Evolutionary conservation across 2,329 filamentous ascomycete species (phyloP).

Genomic region (Mariannaea elegans): DNA sequence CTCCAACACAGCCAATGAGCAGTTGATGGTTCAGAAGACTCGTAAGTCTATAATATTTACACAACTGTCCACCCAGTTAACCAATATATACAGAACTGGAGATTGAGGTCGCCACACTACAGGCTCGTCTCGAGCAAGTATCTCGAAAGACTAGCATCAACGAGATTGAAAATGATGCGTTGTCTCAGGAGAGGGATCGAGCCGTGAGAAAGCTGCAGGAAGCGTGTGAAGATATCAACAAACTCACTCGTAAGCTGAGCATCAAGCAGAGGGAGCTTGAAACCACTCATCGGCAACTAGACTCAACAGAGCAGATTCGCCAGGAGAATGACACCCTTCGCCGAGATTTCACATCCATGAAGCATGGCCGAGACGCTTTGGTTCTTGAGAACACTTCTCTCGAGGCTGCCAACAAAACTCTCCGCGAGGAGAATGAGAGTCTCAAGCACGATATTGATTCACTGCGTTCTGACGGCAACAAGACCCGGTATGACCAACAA

Average conservation of each 20-base stretch:
- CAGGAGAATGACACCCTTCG: slow-evolving; percentile 51
- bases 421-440: slow-evolving; percentile 47
- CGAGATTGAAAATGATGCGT: slow-evolving; percentile 69
- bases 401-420: slow-evolving; percentile 50
- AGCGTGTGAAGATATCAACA: slow-evolving; percentile 66
- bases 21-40: slow-evolving; percentile 61
- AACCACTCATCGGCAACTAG: slow-evolving; percentile 52
- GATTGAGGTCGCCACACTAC: slow-evolving; percentile 66
- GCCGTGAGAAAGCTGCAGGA: slow-evolving; percentile 69
- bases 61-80: background rate
- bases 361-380: slow-evolving; percentile 48
- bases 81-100: slow-evolving; percentile 58
- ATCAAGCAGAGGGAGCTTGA: slow-evolving; percentile 53
- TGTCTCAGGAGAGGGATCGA: slow-evolving; percentile 71
- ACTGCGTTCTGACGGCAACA: slow-evolving; percentile 53
- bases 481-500: slow-evolving; percentile 53
- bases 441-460: slow-evolving; percentile 52
- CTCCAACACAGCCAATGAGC: slow-evolving; percentile 55
- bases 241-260: slow-evolving; percentile 54
- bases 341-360: slow-evolving; percentile 52
- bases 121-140: slow-evolving; percentile 68
- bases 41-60: slow-evolving; percentile 53
- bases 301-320: slow-evolving; percentile 51
- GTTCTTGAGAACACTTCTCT: slow-evolving; percentile 54
- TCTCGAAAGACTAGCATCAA: slow-evolving; percentile 69